Evolutionary conservation across 2,329 filamentous ascomycete genomes (phyloP).

Genomic region (Monosporascus ibericus): DNA sequence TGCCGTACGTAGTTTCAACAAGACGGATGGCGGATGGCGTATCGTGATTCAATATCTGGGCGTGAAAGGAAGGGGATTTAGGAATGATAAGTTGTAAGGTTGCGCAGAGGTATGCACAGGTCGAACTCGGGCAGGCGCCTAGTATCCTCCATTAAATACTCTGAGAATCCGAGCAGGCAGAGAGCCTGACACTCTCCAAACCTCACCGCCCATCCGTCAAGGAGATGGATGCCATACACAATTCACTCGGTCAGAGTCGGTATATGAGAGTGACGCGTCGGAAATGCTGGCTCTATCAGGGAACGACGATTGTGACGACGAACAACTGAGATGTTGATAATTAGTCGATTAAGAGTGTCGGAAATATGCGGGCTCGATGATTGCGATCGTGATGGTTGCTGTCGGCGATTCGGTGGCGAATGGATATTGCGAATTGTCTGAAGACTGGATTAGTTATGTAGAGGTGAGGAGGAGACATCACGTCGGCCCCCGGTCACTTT

Average conservation of each 20-base stretch:
- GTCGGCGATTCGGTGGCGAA: neutral
- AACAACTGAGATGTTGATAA: no score
- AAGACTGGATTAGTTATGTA: no score
- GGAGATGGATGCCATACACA: neutral
- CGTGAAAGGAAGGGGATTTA: no score
- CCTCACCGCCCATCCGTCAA: slow-evolving; percentile 42
- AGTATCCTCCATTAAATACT: slow-evolving; percentile 1
- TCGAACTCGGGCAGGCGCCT: no score
- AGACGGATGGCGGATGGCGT: no score
- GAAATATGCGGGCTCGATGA: neutral
- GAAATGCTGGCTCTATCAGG: neutral
- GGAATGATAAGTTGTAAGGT: neutral
- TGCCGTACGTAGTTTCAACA: no score
- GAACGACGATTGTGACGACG: neutral
- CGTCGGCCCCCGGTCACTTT: no score
- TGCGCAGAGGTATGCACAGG: neutral
- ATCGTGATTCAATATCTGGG: no score
- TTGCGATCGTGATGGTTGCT: neutral
- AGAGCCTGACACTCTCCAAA: slow-evolving; percentile 41
- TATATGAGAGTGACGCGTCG: neutral
- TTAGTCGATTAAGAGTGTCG: no score
- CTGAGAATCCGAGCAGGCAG: slow-evolving; percentile 35
- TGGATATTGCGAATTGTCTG: neutral
- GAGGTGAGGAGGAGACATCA: no score
- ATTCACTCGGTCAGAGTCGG: neutral